Evolutionary conservation across 2,329 filamentous ascomycete species (phyloP).

Genomic region (Pseudogymnoascus sp.): DNA sequence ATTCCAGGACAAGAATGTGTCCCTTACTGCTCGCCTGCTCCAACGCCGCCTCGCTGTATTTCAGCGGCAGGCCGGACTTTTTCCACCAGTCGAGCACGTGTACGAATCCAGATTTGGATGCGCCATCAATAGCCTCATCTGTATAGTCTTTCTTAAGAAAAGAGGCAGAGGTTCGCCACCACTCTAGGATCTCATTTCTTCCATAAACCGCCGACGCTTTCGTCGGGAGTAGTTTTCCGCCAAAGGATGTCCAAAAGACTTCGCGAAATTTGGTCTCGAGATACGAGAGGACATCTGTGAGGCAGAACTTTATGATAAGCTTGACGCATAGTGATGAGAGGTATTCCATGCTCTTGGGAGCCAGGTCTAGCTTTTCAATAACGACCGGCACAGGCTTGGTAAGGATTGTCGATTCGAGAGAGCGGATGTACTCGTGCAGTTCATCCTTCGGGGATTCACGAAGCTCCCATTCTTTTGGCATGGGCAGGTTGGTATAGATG

Average conservation of each 20-base stretch:
- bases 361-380: conserved; percentile 62
- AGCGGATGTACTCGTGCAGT: conserved; percentile 62
- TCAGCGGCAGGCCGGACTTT: conserved; percentile 65
- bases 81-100: conserved; percentile 90
- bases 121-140: conserved; percentile 75
- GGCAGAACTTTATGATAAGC: conserved; percentile 84
- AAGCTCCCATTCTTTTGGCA: conserved; percentile 59
- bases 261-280: conserved; percentile 59
- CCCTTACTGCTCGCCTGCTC: conserved; percentile 82
- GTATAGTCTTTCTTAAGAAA: conserved; percentile 78
- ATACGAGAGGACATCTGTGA: conserved; percentile 68
- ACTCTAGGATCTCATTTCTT: conserved; percentile 75
- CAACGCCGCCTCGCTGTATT: conserved; percentile 78
- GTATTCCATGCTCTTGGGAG: conserved; percentile 59
- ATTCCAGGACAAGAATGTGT: conserved; percentile 77
- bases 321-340: conserved; percentile 77
- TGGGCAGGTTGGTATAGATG: conserved; percentile 67
- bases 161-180: conserved; percentile 77
- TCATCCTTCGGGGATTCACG: conserved; percentile 45
- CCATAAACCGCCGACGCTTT: conserved; percentile 84
- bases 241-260: conserved; percentile 80
- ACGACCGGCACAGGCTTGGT: conserved; percentile 62
- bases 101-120: conserved; percentile 76
- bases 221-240: conserved; percentile 71
- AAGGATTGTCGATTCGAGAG: conserved; percentile 78